These are phyloP conservation scores for Protoeuglena noctilucae DNA, from an alignment of 139 green algal species.

Conservation along the genomic window DNA sequence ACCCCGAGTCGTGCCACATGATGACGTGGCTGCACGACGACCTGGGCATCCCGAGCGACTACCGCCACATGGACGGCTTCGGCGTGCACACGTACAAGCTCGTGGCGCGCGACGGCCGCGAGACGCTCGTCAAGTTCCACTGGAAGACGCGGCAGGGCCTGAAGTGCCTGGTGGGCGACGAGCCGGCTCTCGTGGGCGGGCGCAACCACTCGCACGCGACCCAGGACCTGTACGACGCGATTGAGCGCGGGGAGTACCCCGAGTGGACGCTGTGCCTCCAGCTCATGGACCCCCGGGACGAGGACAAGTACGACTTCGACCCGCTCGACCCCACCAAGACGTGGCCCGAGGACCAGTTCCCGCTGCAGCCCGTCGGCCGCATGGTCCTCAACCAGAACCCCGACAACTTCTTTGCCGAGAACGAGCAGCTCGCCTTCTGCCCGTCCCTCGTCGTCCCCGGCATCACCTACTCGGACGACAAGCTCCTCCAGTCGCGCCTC, in stretches of 20 bases:
- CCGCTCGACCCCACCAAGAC: constrained; percentile 71
- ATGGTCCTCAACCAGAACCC: constrained; percentile 74
- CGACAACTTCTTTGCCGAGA: constrained; percentile 80
- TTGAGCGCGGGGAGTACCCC: constrained; percentile 74
- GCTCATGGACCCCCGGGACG: constrained; percentile 69
- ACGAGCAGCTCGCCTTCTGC: constrained; percentile 72
- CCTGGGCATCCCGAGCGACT: constrained; percentile 77
- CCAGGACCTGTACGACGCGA: constrained; percentile 86
- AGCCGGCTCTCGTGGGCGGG: constrained; percentile 73
- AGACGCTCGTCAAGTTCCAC: constrained; percentile 93
- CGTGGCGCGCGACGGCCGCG: constrained; percentile 54
- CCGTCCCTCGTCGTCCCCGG: constrained; percentile 58
- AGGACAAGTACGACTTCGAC: constrained; percentile 69
- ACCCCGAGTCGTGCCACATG: constrained; percentile 84
- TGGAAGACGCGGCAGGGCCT: constrained; percentile 76
- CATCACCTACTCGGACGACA: constrained; percentile 84
- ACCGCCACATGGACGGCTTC: constrained; percentile 82
- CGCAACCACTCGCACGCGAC: constrained; percentile 88
- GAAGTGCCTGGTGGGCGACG: constrained; percentile 74
- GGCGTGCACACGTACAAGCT: constrained; percentile 92
- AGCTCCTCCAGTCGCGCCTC: constrained; percentile 85
- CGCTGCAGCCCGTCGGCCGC: constrained; percentile 48
- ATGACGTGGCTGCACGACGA: constrained; percentile 82
- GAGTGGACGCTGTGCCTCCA: constrained; percentile 88
- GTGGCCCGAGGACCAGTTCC: constrained; percentile 66